Percentiles rank a stretch among this genome's conserved stretches.
These are phyloP conservation scores for Bacterosira constricta DNA, from an alignment of 108 stramenopile species.

Conservation along the genomic window DNA sequence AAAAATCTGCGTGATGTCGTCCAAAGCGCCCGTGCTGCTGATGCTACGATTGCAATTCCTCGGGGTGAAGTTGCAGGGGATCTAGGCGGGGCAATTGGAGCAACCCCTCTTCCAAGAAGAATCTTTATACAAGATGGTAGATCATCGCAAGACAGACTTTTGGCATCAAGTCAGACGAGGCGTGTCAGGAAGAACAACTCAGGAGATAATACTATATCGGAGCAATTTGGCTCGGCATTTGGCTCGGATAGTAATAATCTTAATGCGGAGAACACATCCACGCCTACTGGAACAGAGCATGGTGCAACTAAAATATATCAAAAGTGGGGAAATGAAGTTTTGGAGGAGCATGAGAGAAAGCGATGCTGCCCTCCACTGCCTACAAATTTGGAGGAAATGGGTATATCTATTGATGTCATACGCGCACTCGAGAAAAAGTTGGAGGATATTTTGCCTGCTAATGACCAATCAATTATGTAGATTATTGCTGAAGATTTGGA, in stretches of 20 bases:
- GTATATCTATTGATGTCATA: conserved; percentile 32
- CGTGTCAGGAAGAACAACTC: background rate
- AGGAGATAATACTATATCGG: background rate
- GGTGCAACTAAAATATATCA: conserved; percentile 1
- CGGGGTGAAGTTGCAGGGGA: conserved; percentile 14
- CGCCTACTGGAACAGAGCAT: background rate
- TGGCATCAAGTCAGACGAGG: background rate
- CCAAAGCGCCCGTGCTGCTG: background rate
- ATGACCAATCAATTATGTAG: too few species aligned
- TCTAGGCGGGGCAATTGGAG: background rate
- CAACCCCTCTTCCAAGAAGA: background rate
- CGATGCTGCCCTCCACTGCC: conserved; percentile 46
- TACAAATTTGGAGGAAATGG: conserved; percentile 6
- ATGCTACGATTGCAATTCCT: background rate
- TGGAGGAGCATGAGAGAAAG: conserved; percentile 19
- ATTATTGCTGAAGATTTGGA: too few species aligned
- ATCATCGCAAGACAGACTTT: background rate
- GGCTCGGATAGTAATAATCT: background rate
- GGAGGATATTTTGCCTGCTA: conserved; percentile 23
- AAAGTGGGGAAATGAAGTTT: conserved; percentile 46
- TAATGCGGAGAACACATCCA: background rate
- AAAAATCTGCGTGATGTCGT: background rate
- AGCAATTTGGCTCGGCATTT: conserved; percentile 20
- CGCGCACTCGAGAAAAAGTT: conserved; percentile 16
- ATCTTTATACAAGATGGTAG: conserved; percentile 12